A percentile compares a stretch with the other conserved stretches of the same genome.
Evolutionary conservation across 1,139 yeast genomes (phyloP).

Genomic region (Diutina ranongensis): DNA sequence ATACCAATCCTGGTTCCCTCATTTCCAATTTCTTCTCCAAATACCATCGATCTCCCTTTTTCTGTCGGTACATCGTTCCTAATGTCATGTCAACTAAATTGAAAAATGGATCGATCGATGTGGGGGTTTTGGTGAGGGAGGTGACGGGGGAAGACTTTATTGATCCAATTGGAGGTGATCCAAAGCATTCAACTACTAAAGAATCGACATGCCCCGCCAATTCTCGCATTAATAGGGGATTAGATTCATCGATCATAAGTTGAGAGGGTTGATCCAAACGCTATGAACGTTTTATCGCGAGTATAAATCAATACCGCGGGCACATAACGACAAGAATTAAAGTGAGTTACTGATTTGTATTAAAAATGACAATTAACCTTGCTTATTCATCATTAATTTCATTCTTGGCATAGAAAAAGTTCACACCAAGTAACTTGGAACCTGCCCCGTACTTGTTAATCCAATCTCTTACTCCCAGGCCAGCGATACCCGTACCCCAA

Average conservation of each 20-base stretch:
- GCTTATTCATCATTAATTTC: constrained; percentile 10
- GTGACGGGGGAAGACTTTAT: not conserved
- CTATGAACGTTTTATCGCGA: too few relatives aligned
- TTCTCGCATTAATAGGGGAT: not conserved
- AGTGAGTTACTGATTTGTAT: too few relatives aligned
- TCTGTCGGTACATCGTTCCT: constrained; percentile 17
- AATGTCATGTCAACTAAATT: constrained; percentile 21
- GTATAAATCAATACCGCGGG: too few relatives aligned
- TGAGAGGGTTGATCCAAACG: not conserved
- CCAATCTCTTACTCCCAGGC: constrained; percentile 71
- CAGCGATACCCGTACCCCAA: constrained; percentile 79
- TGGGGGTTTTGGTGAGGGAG: not conserved
- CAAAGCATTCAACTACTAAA: not conserved
- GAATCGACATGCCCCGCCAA: not conserved
- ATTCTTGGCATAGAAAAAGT: constrained; percentile 71
- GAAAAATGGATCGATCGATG: constrained; percentile 12
- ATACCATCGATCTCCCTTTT: constrained; percentile 34
- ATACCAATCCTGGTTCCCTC: constrained; percentile 32
- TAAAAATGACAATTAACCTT: not conserved
- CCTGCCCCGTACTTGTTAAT: constrained; percentile 47
- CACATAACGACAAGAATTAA: too few relatives aligned
- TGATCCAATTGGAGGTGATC: not conserved
- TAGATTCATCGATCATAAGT: not conserved
- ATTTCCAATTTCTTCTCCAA: constrained; percentile 33
- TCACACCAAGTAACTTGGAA: constrained; percentile 55